A percentile compares a stretch with the other conserved stretches of the same genome.
These are phyloP conservation scores for Miscanthus sacchariflorus DNA, from an alignment of 202 grass and related monocot genomes.

Conservation along the genomic window DNA sequence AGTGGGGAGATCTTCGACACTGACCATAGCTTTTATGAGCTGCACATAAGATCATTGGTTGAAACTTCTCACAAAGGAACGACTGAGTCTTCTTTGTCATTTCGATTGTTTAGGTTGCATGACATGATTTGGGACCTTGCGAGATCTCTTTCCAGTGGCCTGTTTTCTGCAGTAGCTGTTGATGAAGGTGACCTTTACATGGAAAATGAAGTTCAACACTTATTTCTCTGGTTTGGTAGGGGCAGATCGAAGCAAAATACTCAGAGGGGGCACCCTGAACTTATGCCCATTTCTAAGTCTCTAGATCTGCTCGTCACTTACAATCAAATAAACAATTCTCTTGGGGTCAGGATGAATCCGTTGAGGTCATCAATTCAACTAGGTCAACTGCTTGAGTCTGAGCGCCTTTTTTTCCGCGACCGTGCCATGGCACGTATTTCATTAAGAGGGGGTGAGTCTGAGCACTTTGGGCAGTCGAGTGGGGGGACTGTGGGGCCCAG, in stretches of 20 bases:
- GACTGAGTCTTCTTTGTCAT: neutral
- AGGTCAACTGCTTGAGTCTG: neutral
- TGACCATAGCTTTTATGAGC: neutral
- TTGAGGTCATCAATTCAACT: neutral
- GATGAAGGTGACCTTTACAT: neutral
- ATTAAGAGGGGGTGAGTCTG: too few relatives aligned
- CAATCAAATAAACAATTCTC: neutral
- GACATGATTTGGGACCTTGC: constrained; percentile 51
- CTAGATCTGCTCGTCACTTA: neutral
- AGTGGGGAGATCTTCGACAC: neutral
- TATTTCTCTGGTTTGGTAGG: neutral
- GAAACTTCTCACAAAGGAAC: neutral
- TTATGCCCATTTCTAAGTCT: neutral
- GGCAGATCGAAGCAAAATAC: neutral
- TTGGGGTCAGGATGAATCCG: neutral
- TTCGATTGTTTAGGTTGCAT: constrained; percentile 42
- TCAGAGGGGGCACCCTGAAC: neutral
- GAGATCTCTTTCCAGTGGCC: constrained; percentile 5
- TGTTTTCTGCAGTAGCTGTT: neutral
- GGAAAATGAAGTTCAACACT: neutral
- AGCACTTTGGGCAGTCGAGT: too few relatives aligned
- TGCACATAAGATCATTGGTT: neutral
- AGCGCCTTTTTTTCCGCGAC: too few relatives aligned
- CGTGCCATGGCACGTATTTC: too few relatives aligned
- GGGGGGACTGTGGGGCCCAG: too few relatives aligned